Base-by-base conservation (phyloP, 2,329 filamentous ascomycete genomes). In the Venturia pyrina region DNA sequence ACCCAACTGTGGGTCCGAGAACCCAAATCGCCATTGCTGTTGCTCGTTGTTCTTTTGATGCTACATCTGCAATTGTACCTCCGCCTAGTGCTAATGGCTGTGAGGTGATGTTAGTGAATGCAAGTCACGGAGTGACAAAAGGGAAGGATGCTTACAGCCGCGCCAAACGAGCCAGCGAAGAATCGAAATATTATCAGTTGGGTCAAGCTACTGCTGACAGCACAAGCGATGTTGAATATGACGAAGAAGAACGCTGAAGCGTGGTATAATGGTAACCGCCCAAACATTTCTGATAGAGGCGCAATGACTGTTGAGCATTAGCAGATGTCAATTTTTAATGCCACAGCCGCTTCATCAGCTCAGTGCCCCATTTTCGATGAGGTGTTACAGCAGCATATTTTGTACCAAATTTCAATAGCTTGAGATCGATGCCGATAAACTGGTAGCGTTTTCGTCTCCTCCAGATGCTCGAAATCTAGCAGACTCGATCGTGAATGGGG, bases 141-240 rank as follows among this genome's bases (percentile, higher is more conserved):
- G 13, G 15, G 17, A 10, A 59, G 53, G 37, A 11, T 40, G 17
- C 53, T n/a, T 37, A 59, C 53, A 24, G 66, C 62, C 7, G 66
- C 57, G 17, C 66, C 66, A 17, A 64, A 43, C 0, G 73, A 73
- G 15, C 76, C 76, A 70, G 75, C 75, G 57, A 85, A 74, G 70
- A 86, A 84, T 15, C 84, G 80, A 70, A 86, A 89, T 1, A 81
- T 79, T 40, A 88, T 81, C 59, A 89, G 79, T 48, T 76, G 77
- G 56, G 73, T 73, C 62, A 89, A 77, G 6, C 73, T 77, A 0
- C 83, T 82, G 0, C 85, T 79, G 4, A 89, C 76, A 1, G 85
- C 88, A 66, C 86, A 88, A 0, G 84, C 87, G 68, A 90, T 81
- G 59, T 84, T 84, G 77, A 85, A 89, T 1, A 83, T 72, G 66